Evolutionary conservation across 108 stramenopile species (phyloP), one percentile per base, ranked within the genome.

Genomic region (Skeletonema menzelii): DNA sequence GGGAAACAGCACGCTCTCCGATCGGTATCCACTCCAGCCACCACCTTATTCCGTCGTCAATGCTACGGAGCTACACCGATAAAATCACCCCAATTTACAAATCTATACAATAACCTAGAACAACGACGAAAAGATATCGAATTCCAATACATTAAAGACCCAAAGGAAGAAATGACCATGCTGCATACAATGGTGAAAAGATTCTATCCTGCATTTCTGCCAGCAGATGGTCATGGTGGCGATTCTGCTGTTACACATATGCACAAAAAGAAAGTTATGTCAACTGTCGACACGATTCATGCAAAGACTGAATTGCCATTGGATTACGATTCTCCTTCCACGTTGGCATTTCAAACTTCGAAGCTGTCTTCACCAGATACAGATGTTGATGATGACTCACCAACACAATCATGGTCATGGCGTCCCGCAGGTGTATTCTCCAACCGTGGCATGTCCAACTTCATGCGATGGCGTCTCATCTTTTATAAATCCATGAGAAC

Each of bases 341-440:
- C 17, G 28, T 66, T 80, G 4, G 59, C 73, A 27, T 74, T 62
- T 53, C 68, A 69, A 66, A 80, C 73, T 40, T 17, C 30, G 2
- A 24, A 56, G 10, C 8, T 22, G 2, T 22, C 8, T 19, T 53
- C 49, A 24, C 6, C n/a, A 6, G 59, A 38, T 19, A 56, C 34
- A 0, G 40, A 58, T 20, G 59, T 37, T 12, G 56, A 30, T 10
- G 35, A 63, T 20, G 35, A 30, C 19, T 6, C 59, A 27, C 37
- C 15, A 31, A 66, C 64, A n/a, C 79, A 80, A 56, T 64, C 66
- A 42, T 80, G 79, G 79, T 42, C 63, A 26, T 80, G 79, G 79
- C 40, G 69, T 14, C 63, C 73, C 17, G 56, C 79, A 8, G 79
- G 57, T 56, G 64, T 59, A 4, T 80, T 74, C 63, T 69, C 72